Percentiles rank a stretch among this genome's conserved stretches.
These are phyloP conservation scores for Aspergillus sergii DNA, from an alignment of 2,329 filamentous ascomycete species.

Conservation along the genomic window DNA sequence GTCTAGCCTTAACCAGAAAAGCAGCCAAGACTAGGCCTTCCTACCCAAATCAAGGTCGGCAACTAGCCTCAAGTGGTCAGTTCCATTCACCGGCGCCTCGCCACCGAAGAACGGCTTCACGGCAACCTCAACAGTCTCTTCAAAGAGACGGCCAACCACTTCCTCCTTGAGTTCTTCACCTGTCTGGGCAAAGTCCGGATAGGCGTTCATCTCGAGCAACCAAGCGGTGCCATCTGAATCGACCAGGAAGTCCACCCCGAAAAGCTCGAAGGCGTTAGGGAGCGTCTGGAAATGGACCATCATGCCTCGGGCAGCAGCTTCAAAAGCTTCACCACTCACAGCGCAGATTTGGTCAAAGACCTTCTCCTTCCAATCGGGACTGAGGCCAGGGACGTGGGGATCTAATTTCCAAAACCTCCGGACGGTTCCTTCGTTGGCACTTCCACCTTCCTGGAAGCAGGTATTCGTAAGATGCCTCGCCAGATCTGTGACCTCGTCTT, in stretches of 20 bases:
- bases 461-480: slow-evolving; percentile 90
- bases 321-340: slow-evolving; percentile 77
- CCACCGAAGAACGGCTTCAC: slow-evolving; percentile 69
- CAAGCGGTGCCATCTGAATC: slow-evolving; percentile 66
- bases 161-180: slow-evolving; percentile 68
- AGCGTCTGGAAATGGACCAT: slow-evolving; percentile 88
- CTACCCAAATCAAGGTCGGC: slow-evolving; percentile 46
- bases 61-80: slow-evolving; percentile 41
- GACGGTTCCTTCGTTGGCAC: slow-evolving; percentile 65
- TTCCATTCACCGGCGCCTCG: slow-evolving; percentile 20
- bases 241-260: slow-evolving; percentile 87
- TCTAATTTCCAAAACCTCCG: slow-evolving; percentile 73
- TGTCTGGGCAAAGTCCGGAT: slow-evolving; percentile 93
- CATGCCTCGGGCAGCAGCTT: slow-evolving; percentile 82
- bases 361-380: slow-evolving; percentile 54
- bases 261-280: slow-evolving; percentile 87
- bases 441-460: slow-evolving; percentile 73
- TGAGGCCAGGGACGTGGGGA: slow-evolving; percentile 32
- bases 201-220: slow-evolving; percentile 91
- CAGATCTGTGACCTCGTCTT: slow-evolving; percentile 56
- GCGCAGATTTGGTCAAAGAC: slow-evolving; percentile 74
- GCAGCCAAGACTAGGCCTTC: slow-evolving; percentile 18
- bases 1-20: background rate
- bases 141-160: slow-evolving; percentile 76
- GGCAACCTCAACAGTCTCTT: slow-evolving; percentile 68